Conservation (phyloP, 352 stramenopile genomes). For the Globisporangium viniferum region DNA sequence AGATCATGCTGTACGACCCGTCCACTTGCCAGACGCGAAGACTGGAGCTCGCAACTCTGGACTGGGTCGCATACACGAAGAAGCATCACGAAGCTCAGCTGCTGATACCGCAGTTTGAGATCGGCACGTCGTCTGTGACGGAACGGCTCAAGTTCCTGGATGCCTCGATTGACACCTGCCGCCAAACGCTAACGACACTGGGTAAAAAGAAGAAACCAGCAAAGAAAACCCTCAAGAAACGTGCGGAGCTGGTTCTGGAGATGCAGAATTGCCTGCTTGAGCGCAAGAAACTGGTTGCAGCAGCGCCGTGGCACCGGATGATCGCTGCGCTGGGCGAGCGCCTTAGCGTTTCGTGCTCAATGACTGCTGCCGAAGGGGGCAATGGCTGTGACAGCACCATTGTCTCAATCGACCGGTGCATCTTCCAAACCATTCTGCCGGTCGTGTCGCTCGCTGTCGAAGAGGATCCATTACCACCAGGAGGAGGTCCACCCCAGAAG, state of each 20-base stretch:
- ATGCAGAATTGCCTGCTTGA: constrained; percentile 22
- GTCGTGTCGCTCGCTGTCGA: constrained; percentile 36
- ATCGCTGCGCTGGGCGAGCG: constrained; percentile 38
- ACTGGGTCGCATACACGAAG: constrained; percentile 47
- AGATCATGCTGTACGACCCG: constrained; percentile 42
- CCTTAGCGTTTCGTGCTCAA: constrained; percentile 7
- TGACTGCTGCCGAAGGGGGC: not conserved
- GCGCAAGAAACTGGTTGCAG: constrained; percentile 18
- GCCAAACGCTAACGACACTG: constrained; percentile 1
- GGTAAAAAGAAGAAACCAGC: constrained; percentile 17
- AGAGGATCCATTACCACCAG: constrained; percentile 10
- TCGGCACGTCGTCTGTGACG: constrained; percentile 15
- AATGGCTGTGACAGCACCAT: no score
- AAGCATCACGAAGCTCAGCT: constrained; percentile 36
- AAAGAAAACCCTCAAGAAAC: constrained; percentile 32
- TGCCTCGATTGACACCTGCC: not conserved
- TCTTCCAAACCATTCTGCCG: constrained; percentile 33
- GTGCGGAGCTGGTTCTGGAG: constrained; percentile 17
- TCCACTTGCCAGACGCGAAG: constrained; percentile 2
- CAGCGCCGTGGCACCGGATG: constrained; percentile 32
- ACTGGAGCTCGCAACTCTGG: constrained; percentile 31
- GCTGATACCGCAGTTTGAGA: constrained; percentile 28
- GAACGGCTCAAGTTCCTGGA: constrained; percentile 18
- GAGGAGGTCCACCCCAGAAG: constrained; percentile 6
- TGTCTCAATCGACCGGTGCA: constrained; percentile 37